Conservation (phyloP, 805 yeast genomes). For the Yarrowia sp. region DNA sequence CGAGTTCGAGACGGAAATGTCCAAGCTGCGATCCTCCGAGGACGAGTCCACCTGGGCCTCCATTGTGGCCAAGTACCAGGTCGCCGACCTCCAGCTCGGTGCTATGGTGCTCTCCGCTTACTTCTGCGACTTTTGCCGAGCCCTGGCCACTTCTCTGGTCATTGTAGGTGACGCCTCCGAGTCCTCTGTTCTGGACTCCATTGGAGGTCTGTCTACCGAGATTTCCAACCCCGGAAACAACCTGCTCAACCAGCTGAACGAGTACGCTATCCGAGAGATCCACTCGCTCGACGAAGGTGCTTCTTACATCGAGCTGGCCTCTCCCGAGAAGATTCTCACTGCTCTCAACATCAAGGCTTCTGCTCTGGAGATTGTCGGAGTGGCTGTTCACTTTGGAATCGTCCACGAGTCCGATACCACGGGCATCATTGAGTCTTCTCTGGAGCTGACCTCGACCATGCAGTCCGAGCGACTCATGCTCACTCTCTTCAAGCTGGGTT, state of each 20-base stretch:
- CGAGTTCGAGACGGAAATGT: conserved; percentile 42
- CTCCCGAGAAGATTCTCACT: conserved; percentile 56
- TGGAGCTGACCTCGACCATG: conserved; percentile 61
- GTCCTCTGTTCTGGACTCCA: conserved; percentile 4
- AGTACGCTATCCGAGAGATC: conserved; percentile 52
- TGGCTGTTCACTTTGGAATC: conserved; percentile 59
- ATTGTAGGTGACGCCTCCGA: conserved; percentile 27
- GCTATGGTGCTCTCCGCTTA: conserved; percentile 42
- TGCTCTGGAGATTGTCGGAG: conserved; percentile 66
- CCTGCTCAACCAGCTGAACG: conserved; percentile 42
- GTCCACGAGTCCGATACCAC: conserved; percentile 56
- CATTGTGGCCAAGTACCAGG: conserved; percentile 39
- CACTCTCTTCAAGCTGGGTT: conserved; percentile 62
- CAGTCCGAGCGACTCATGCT: conserved; percentile 60
- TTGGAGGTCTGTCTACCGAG: conserved; percentile 41
- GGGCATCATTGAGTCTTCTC: conserved; percentile 58
- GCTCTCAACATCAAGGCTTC: conserved; percentile 63
- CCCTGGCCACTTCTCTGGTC: conserved; percentile 41
- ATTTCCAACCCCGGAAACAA: conserved; percentile 36
- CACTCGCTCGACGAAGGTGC: conserved; percentile 64
- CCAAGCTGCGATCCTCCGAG: conserved; percentile 40
- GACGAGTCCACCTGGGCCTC: conserved; percentile 40
- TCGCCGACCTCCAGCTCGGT: conserved; percentile 42
- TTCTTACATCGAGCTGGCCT: conserved; percentile 61
- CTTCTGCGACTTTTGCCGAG: conserved; percentile 41